Base-by-base conservation (phyloP, 495 filamentous ascomycete genomes). In the Hyaloscypha bicolor region DNA sequence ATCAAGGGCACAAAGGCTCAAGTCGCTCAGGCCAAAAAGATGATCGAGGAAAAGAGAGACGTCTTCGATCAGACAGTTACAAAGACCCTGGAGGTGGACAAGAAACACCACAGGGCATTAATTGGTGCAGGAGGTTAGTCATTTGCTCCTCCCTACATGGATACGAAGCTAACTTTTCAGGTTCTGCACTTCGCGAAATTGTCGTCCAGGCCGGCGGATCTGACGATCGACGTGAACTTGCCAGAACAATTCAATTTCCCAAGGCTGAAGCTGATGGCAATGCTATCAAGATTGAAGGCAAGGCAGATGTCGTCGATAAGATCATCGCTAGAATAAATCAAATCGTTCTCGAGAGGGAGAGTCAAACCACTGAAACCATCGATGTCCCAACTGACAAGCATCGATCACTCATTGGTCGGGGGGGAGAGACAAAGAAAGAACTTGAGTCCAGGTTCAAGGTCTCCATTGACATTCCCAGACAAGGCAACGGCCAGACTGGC, bases 391-490 rank as follows among this genome's bases (percentile, higher is more conserved):
- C 87, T 4, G 89, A 94, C 63, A 97, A 96, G 81, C 96, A 98
- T 75, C 86, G 93, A 37, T 82, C 92, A 11, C 84, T 99, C 16
- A 97, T 99, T 71, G 95, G 95, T 55, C 91, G 93, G 48, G 93
- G 93, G 66, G 95, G 95, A 62, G 92, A 95, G 61, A 88, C 88
- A 42, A 88, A 93, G 68, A 89, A 91, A 60, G 83, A 86, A 53
- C 86, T 99, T n/a, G 95, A 98, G 79, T 86, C 90, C 29, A 86
- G 92, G 75, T 97, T 98, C 83, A 89, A 88, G 65, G 88, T 99
- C 71, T 88, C 88, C 19, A 86, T 99, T 68, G 93, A 97, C 70
- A 91, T 99, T 62, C 95, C 95, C 12, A 91, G 91, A 69, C 86
- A 87, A 69, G 86, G 87, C 33, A 85, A 80, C 71, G 82, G 82